Base-by-base conservation (phyloP, 2,329 filamentous ascomycete genomes). In the Colletotrichum spaethianum region DNA sequence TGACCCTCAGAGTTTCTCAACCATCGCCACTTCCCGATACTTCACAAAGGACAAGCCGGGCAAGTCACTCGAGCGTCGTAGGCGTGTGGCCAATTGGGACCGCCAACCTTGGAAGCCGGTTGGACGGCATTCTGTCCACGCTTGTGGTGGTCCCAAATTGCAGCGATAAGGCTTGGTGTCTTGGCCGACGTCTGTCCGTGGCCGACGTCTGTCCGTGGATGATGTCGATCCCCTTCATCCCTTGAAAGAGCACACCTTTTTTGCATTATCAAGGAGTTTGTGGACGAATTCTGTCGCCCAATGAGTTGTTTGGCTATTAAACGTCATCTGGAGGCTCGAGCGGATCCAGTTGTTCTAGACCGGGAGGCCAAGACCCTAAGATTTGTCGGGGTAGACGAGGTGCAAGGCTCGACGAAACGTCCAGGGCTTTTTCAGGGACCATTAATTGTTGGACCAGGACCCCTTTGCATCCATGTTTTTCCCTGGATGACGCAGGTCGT, bases 131-230 rank as follows among this genome's bases (percentile, higher is more conserved):
- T 40, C 9, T 50, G 26, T n/a, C 36, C 63, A 63, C 68, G 68
- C 63, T 28, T 31, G 9, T 42, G 40, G 42, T 44, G 16, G 20
- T 68, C 55, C 40, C 53, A 38, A 38, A 67, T 28, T 48, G 9
- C 28, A 20, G n/a, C 46, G 44, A 52, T 28, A 33, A 20, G 59
- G 57, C 50, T 56, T 48, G 59, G 65, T 56, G 40, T 18, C 63
- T 68, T 68, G 68, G 68, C 68, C 40, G 31, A 67, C 63, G 68
- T 70, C 46, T 70, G 48, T 55, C 63, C 56, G 62, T 63, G 12
- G 20, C 68, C 40, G 31, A 67, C 63, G 68, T 70, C 46, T 70
- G 48, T 55, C 63, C 56, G 62, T 63, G 12, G 20, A 16, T 28
- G 23, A 40, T 28, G 31, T 38, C 42, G 23, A 33, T n/a, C 59